A percentile compares a stretch with the other conserved stretches of the same genome.
These are phyloP conservation scores for Nitzschia sp. DNA, from an alignment of 108 stramenopile genomes.

Conservation along the genomic window DNA sequence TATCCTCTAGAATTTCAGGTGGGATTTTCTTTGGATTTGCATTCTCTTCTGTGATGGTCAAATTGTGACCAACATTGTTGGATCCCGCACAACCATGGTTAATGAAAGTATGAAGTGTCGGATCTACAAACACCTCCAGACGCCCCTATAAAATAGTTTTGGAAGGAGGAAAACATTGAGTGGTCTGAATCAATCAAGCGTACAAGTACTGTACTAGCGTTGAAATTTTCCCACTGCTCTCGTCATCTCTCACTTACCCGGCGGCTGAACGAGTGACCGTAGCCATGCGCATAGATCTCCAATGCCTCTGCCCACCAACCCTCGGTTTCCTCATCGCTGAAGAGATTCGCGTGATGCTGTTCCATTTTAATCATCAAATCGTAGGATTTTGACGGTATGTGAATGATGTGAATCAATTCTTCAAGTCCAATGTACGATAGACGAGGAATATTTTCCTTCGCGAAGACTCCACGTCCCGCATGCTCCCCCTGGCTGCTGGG, in stretches of 20 bases:
- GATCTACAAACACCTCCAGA: neutral
- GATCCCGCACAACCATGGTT: slow-evolving; percentile 5
- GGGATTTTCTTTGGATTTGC: too few species aligned
- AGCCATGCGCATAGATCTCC: too few species aligned
- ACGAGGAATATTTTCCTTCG: slow-evolving; percentile 29
- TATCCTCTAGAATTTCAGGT: too few species aligned
- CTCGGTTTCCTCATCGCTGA: too few species aligned
- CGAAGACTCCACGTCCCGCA: neutral
- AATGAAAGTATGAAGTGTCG: neutral
- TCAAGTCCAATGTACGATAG: slow-evolving; percentile 43
- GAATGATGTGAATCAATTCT: slow-evolving; percentile 2
- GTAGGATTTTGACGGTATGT: neutral
- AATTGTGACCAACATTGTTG: slow-evolving; percentile 7
- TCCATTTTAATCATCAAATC: neutral
- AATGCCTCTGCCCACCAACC: too few species aligned
- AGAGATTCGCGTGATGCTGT: too few species aligned
- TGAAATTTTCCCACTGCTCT: too few species aligned
- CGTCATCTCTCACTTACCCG: too few species aligned
- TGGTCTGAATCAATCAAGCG: too few species aligned
- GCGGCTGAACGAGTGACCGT: too few species aligned
- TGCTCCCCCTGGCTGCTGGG: neutral
- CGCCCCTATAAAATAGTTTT: neutral
- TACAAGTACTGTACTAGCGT: too few species aligned
- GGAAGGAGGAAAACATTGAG: too few species aligned
- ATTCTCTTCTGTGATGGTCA: neutral